Evolutionary conservation across 208 protist genomes (phyloP), one percentile per base, ranked within the genome.

Genomic region (Acanthamoeba triangularis): DNA sequence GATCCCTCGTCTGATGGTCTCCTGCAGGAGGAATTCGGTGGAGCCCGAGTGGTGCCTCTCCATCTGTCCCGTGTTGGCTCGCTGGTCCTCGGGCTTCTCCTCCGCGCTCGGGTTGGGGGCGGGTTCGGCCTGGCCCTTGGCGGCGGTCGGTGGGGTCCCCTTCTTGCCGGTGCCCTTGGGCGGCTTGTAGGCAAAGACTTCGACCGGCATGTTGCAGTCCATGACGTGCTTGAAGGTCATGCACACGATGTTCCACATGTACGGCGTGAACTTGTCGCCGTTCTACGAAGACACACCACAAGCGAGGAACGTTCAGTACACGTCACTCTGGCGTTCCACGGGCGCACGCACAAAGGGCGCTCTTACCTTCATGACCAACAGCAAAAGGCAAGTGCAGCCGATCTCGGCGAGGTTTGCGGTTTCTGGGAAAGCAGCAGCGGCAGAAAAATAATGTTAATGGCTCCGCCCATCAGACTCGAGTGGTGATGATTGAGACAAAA

Each of bases 191-290:
- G 49, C 54, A 35, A 88, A 88, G 25, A 88, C 80, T 23, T 88
- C 80, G 23, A 63, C 44, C n/a, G 80, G 80, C 80, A 63, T 61
- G 80, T 88, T 88, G 49, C 54, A 63, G 54, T 88, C 49, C 44
- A 88, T 63, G 18, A 88, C 80, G 30, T 88, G 80, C 80, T 65
- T 63, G 54, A 88, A 63, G 44, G 80, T 88, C 49, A 63, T 65
- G 54, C 80, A 88, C 54, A 88, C 80, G 44, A 88, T 18, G 80
- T 88, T 88, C 80, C 80, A 88, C 80, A 88, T 88, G 80, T 65
- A 88, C 25, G 80, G 49, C 44, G 44, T 63, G 80, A 88, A 88
- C 49, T 63, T 56, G 47, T 88, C 49, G 10, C 80, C 80, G 47
- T 88, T 63, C 54, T 63, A 47, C 4, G 37, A 10, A 37, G 8